phyloP scores from a whole-genome alignment of 2,329 filamentous ascomycete species.

The Zymoseptoria pseudotritici region DNA sequence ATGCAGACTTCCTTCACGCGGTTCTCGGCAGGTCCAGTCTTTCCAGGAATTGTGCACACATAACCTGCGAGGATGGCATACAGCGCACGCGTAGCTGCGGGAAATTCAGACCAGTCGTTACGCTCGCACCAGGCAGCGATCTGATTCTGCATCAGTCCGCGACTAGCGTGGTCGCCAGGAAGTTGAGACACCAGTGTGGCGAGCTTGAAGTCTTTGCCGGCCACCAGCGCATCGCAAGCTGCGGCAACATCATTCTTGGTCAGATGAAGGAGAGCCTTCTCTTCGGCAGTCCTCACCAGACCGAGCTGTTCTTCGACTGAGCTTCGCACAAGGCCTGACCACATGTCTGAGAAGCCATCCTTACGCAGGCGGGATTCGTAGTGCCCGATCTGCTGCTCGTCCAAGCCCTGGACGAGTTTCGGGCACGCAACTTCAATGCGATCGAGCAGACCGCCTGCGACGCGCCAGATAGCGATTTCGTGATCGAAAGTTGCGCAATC shows the following conservation, averaged over 20 bases:
- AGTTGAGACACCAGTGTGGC: constrained; percentile 78
- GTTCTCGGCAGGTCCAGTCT: constrained; percentile 70
- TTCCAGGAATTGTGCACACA: constrained; percentile 73
- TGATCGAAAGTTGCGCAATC: constrained; percentile 35
- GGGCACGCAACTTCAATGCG: constrained; percentile 35
- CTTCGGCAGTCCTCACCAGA: constrained; percentile 60
- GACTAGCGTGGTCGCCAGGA: constrained; percentile 61
- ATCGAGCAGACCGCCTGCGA: constrained; percentile 83
- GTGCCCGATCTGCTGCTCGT: constrained; percentile 35
- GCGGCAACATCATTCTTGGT: constrained; percentile 72
- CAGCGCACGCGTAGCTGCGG: constrained; percentile 71
- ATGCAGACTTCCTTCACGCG: constrained; percentile 73
- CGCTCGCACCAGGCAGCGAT: constrained; percentile 76
- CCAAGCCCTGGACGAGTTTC: constrained; percentile 27
- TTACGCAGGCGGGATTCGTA: constrained; percentile 39
- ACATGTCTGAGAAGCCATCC: constrained; percentile 62
- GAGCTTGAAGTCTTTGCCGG: constrained; percentile 72
- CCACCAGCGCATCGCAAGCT: constrained; percentile 71
- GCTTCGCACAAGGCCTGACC: constrained; percentile 39
- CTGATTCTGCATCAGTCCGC: constrained; percentile 70
- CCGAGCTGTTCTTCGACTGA: constrained; percentile 42
- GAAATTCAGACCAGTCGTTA: constrained; percentile 80
- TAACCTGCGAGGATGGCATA: constrained; percentile 89
- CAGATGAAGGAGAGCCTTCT: constrained; percentile 74
- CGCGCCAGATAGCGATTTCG: constrained; percentile 74